Evolutionary conservation across 2,329 filamentous ascomycete genomes (phyloP).

Genomic region (Cordyceps javanica): DNA sequence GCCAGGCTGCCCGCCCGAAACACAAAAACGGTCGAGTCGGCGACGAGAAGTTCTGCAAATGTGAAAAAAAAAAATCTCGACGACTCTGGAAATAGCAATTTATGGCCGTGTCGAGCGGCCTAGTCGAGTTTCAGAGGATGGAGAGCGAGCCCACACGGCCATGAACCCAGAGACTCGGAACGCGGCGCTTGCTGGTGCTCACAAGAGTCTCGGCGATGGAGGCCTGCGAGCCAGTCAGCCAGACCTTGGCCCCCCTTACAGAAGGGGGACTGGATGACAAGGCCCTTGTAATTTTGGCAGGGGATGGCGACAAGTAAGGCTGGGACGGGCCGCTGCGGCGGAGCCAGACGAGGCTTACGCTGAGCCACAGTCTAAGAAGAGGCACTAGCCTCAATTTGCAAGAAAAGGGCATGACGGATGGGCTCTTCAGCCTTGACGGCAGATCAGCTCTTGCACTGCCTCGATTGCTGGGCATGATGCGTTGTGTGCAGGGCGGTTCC

Average conservation of each 20-base stretch:
- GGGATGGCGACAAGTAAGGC: background rate
- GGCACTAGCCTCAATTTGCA: constrained; percentile 1
- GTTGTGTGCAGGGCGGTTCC: background rate
- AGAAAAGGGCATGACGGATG: background rate
- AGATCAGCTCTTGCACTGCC: background rate
- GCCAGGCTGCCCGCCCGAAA: background rate
- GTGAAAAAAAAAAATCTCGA: too few species aligned
- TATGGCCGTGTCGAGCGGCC: background rate
- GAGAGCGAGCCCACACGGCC: constrained; percentile 3
- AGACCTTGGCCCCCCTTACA: too few species aligned
- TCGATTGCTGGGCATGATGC: background rate
- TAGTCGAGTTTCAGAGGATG: background rate
- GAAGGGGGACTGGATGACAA: too few species aligned
- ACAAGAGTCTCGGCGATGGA: background rate
- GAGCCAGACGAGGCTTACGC: background rate
- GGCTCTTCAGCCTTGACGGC: background rate
- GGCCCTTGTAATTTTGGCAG: too few species aligned
- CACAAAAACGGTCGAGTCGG: too few species aligned
- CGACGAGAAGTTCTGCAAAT: too few species aligned
- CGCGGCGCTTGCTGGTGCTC: background rate
- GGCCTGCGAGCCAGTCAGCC: background rate
- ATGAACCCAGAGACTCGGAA: constrained; percentile 9
- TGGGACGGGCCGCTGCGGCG: constrained; percentile 9
- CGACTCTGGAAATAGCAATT: background rate
- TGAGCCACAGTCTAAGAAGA: constrained; percentile 1